phyloP scores from a whole-genome alignment of 306 rosid genomes.

The Elaeagnus macrophylla region DNA sequence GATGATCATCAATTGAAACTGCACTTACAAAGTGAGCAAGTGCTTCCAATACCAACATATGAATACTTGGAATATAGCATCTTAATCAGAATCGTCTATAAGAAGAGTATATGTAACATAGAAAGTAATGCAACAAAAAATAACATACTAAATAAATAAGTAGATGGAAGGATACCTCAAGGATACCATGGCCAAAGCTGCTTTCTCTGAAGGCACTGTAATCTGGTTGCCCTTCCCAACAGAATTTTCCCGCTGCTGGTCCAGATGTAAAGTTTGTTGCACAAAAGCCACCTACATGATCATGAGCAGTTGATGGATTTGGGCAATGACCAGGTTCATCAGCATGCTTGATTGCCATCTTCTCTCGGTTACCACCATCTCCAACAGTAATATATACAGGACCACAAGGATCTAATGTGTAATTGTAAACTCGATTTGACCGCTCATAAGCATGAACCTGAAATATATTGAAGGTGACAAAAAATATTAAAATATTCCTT shows the following conservation, averaged over 20 bases:
- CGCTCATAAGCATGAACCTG: constrained; percentile 94
- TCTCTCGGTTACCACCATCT: constrained; percentile 84
- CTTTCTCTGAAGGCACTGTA: constrained; percentile 70
- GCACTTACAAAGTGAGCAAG: too few species aligned
- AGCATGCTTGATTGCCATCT: constrained; percentile 48
- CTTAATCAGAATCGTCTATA: too few species aligned
- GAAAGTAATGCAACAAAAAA: neutral
- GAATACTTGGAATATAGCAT: too few species aligned
- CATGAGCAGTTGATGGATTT: constrained; percentile 42
- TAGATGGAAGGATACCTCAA: constrained; percentile 42
- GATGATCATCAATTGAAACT: too few species aligned
- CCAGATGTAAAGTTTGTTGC: constrained; percentile 54
- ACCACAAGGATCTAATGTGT: constrained; percentile 69
- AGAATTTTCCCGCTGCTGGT: constrained; percentile 52
- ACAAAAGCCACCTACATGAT: constrained; percentile 50
- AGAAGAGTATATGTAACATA: neutral
- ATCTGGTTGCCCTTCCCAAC: constrained; percentile 71
- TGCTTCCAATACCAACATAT: too few species aligned
- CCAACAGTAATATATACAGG: constrained; percentile 69
- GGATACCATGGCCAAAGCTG: constrained; percentile 73
- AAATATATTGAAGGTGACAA: neutral
- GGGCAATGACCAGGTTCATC: constrained; percentile 66
- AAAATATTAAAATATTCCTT: constrained; percentile 1
- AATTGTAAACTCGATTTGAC: constrained; percentile 66
- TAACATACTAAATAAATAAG: neutral